A percentile compares a stretch with the other conserved stretches of the same genome.
Conservation (phyloP, 2,329 filamentous ascomycete genomes). For the Calonectria hongkongensis region DNA sequence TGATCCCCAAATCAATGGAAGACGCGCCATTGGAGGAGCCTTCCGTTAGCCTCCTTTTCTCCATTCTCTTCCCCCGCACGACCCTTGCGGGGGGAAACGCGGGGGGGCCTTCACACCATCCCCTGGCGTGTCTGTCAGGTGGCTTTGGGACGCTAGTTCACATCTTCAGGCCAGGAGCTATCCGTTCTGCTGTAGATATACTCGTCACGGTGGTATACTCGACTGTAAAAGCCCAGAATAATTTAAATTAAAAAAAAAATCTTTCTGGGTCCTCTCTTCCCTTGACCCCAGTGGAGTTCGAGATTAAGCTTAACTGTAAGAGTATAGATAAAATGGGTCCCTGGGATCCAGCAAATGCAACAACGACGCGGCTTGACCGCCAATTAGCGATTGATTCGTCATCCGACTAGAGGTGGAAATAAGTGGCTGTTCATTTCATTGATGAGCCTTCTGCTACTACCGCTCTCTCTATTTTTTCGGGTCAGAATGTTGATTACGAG, state of each 20-base stretch:
- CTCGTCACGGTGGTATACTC: no score
- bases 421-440: not conserved
- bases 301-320: slow-evolving; percentile 11
- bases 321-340: not conserved
- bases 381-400: not conserved
- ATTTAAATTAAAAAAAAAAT: no score
- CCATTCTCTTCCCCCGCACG: not conserved
- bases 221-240: no score
- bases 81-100: not conserved
- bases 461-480: no score
- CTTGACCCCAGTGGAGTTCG: not conserved
- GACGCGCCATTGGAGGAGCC: not conserved
- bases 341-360: not conserved
- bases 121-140: not conserved
- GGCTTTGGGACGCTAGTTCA: not conserved
- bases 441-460: no score
- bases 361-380: not conserved
- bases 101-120: not conserved
- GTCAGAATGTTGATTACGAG: no score
- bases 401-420: not conserved
- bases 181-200: not conserved
- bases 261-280: not conserved
- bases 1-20: not conserved
- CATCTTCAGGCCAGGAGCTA: not conserved
- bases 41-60: slow-evolving; percentile 11